A percentile compares a stretch with the other conserved stretches of the same genome.
phyloP scores from a whole-genome alignment of 2,329 filamentous ascomycete genomes.

The Ceratocystis smalleyi region DNA sequence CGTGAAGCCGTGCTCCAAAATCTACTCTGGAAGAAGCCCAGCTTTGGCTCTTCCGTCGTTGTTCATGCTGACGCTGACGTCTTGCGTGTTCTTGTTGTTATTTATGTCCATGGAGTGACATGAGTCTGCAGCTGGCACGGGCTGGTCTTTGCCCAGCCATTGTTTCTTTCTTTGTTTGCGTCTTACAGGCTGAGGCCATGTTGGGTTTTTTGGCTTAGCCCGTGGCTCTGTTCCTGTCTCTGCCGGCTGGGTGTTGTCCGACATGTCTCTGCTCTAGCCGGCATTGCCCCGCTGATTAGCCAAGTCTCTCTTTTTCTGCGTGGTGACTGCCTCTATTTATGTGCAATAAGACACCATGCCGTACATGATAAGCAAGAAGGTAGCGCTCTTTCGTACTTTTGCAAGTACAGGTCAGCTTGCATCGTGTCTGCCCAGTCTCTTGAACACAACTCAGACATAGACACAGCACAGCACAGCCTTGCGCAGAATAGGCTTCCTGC shows the following conservation, averaged over 20 bases:
- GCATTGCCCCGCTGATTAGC: no score
- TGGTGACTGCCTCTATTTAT: no score
- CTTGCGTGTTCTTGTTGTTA: background rate
- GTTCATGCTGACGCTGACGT: background rate
- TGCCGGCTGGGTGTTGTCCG: no score
- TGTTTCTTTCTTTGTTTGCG: slow-evolving; percentile 4
- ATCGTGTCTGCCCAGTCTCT: no score
- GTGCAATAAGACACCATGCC: no score
- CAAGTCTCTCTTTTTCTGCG: no score
- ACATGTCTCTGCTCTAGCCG: no score
- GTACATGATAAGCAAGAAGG: no score
- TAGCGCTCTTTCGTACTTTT: no score
- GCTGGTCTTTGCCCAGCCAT: background rate
- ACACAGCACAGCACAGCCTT: background rate
- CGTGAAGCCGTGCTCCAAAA: background rate
- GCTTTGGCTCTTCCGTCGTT: background rate
- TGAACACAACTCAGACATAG: no score
- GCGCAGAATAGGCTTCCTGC: background rate
- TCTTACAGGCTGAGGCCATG: background rate
- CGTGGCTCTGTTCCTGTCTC: no score
- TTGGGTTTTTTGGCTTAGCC: background rate
- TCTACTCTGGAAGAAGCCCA: background rate
- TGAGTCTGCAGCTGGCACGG: background rate
- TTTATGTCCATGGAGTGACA: background rate
- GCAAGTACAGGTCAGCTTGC: no score